Evolutionary conservation across 2,329 filamentous ascomycete genomes (phyloP), one percentile per base, ranked within the genome.

Genomic region (Chalara sp.): DNA sequence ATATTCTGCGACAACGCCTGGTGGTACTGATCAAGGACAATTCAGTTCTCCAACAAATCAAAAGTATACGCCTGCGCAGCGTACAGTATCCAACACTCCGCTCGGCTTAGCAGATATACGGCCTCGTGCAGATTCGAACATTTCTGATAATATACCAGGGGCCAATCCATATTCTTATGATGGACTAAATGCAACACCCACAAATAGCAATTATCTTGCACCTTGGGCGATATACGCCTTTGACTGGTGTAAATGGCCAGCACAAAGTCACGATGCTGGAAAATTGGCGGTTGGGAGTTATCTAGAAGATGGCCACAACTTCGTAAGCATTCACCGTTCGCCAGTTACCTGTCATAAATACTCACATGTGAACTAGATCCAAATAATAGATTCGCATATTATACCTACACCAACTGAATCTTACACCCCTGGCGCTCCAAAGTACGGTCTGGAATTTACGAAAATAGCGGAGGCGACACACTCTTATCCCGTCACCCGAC

Each of bases 171-270:
- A 68, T 58, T 76, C 79, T 47, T 86, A 86, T 64, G 87, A 90
- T 63, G 75, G 82, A 47, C 80, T 81, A 56, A 80, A 81, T 65
- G 67, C 81, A 55, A 74, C 81, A 69, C 67, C 85, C 65, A 69
- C 87, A 65, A 95, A 92, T 56, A 95, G 89, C 75, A 96, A 92
- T 67, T 96, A 96, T 65, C 72, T 95, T 56, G 90, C 92, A 5
- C 91, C 92, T 0, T 99, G 93, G 89, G 86, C 90, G 11, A 84
- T 95, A 50, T 99, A 97, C 68, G 92, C 93, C 10, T 92, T 95
- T 63, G 93, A 99, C 72, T 99, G 93, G 93, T 99, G 93, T 74
- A 99, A 99, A 70, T 99, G 93, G 92, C 83, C 87, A 12, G 84
- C 92, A 2, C 82, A 89, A 63, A 83, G 71, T 62, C 84, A 84